These are phyloP conservation scores for Verticillium tricorpus DNA, from an alignment of 2,329 filamentous ascomycete genomes.

Conservation along the genomic window DNA sequence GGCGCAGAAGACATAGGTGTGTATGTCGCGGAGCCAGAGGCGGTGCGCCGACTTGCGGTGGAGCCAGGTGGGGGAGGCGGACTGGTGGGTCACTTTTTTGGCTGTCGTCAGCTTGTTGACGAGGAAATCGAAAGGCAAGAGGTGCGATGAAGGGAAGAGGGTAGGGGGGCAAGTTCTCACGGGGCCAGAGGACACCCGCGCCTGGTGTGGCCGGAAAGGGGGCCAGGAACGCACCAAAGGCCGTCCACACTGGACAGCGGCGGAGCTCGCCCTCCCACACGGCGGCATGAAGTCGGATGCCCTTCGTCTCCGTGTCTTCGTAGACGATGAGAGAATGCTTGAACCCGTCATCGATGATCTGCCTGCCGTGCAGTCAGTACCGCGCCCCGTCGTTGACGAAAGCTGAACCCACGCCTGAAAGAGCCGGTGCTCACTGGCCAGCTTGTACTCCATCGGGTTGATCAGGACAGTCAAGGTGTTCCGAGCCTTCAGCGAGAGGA, in stretches of 20 bases:
- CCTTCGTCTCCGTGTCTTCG: slow-evolving; percentile 42
- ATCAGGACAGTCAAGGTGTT: slow-evolving; percentile 40
- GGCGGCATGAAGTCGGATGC: slow-evolving; percentile 50
- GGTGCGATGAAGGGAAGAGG: not conserved
- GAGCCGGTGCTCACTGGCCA: slow-evolving; percentile 44
- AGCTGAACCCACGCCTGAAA: slow-evolving; percentile 49
- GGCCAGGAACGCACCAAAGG: slow-evolving; percentile 43
- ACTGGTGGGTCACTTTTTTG: slow-evolving; percentile 46
- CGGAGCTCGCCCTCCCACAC: slow-evolving; percentile 50
- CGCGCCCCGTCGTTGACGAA: not conserved
- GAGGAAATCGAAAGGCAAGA: not conserved
- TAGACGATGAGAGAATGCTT: slow-evolving; percentile 51
- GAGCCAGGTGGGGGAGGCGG: slow-evolving; percentile 45
- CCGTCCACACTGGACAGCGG: slow-evolving; percentile 58
- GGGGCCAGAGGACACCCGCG: not conserved
- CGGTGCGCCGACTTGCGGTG: slow-evolving; percentile 39
- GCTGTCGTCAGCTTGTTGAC: not conserved
- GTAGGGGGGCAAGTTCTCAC: not conserved
- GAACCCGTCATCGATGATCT: slow-evolving; percentile 52
- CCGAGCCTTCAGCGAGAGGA: slow-evolving; percentile 51
- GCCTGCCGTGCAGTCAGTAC: slow-evolving; percentile 26
- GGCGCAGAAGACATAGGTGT: slow-evolving; percentile 56
- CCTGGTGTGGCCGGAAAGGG: no score
- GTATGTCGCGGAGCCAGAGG: slow-evolving; percentile 49
- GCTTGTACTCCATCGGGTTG: slow-evolving; percentile 38